phyloP scores from a whole-genome alignment of 2,329 filamentous ascomycete species.

The Blastomyces percursus region DNA sequence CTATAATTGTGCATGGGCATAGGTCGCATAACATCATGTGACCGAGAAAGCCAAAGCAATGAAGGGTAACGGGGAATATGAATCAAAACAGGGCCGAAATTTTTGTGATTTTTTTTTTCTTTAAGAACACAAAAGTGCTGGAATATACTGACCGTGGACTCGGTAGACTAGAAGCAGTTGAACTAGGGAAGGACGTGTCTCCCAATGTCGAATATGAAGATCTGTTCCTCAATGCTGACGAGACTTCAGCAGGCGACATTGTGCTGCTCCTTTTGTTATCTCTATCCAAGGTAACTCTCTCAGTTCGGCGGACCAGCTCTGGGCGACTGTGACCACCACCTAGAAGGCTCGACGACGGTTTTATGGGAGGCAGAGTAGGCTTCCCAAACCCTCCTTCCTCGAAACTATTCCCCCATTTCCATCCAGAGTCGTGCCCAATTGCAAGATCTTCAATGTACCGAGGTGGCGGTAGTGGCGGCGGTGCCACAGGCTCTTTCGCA shows the following conservation, averaged over 20 bases:
- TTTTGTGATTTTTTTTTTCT: background rate
- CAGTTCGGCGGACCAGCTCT: conserved; percentile 24
- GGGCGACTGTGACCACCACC: conserved; percentile 32
- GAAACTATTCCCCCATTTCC: conserved; percentile 50
- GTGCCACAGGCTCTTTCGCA: conserved; percentile 39
- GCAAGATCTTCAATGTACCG: conserved; percentile 46
- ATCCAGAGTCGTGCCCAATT: conserved; percentile 50
- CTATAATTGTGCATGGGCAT: background rate
- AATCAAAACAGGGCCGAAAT: background rate
- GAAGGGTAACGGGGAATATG: too few species aligned
- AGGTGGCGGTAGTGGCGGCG: conserved; percentile 56
- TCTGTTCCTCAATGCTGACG: conserved; percentile 2
- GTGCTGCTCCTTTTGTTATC: conserved; percentile 1
- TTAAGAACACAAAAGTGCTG: background rate
- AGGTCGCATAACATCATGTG: background rate
- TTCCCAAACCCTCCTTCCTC: conserved; percentile 35
- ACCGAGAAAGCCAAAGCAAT: background rate
- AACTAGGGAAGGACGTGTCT: conserved; percentile 6
- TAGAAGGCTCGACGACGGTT: conserved; percentile 41
- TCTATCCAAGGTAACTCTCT: conserved; percentile 10
- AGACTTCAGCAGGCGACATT: conserved; percentile 8
- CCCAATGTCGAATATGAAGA: background rate
- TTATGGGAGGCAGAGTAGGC: conserved; percentile 34
- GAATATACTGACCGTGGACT: conserved; percentile 10
- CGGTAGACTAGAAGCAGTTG: conserved; percentile 8